These are phyloP conservation scores for Funneliformis mosseae DNA, from an alignment of 192 early-diverging fungal genomes.

Conservation along the genomic window DNA sequence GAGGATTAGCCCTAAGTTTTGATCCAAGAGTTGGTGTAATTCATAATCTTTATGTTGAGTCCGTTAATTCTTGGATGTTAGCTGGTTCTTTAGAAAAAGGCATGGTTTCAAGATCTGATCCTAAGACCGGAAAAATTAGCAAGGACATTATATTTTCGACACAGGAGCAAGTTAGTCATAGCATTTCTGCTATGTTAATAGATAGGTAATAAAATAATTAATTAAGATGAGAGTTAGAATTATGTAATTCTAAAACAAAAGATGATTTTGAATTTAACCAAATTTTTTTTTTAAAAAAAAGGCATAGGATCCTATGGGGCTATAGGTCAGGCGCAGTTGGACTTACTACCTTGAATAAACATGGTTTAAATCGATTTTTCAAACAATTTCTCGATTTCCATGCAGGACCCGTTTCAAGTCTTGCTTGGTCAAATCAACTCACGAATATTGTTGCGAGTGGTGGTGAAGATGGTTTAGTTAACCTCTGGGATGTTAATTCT, in stretches of 20 bases:
- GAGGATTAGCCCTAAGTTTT: slow-evolving; percentile 41
- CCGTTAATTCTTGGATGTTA: slow-evolving; percentile 51
- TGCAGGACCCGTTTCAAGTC: slow-evolving; percentile 45
- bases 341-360: slow-evolving; percentile 46
- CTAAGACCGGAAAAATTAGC: slow-evolving; percentile 59
- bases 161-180: slow-evolving; percentile 38
- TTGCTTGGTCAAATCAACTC: slow-evolving; percentile 24
- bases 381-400: slow-evolving; percentile 52
- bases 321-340: slow-evolving; percentile 50
- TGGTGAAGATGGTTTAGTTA: slow-evolving; percentile 45
- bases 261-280: neutral
- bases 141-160: slow-evolving; percentile 44
- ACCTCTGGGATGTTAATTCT: slow-evolving; percentile 46
- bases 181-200: slow-evolving; percentile 47
- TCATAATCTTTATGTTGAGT: slow-evolving; percentile 48
- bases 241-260: neutral
- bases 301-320: slow-evolving; percentile 56
- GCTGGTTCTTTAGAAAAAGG: slow-evolving; percentile 51
- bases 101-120: slow-evolving; percentile 53
- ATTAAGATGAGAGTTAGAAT: neutral
- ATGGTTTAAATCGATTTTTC: slow-evolving; percentile 32
- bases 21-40: slow-evolving; percentile 57
- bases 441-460: slow-evolving; percentile 45
- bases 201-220: slow-evolving; percentile 45
- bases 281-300: slow-evolving; percentile 7